Percentiles rank a stretch among this genome's conserved stretches.
Conservation (phyloP, 1,139 yeast species). For the Pichia sp. region DNA sequence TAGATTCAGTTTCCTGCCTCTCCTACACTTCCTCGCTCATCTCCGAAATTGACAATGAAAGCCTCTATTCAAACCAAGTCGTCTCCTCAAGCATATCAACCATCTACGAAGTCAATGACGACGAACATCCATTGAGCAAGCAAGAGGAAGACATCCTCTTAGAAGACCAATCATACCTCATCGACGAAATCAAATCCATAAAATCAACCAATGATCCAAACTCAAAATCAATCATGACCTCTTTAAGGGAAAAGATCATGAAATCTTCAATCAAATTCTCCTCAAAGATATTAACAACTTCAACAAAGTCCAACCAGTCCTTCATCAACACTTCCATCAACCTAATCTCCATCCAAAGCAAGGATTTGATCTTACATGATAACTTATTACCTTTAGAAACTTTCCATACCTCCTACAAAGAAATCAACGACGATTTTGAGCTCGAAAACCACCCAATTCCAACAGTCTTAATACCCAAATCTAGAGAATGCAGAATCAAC, state of each 20-base stretch:
- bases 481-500: constrained; percentile 50
- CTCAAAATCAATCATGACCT: neutral
- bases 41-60: constrained; percentile 2
- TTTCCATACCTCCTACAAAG: constrained; percentile 9
- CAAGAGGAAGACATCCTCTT: neutral
- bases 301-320: neutral
- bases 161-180: neutral
- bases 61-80: constrained; percentile 2
- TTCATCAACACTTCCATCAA: neutral
- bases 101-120: neutral
- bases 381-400: constrained; percentile 16
- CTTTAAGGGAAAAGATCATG: neutral
- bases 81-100: constrained; percentile 2
- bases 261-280: constrained; percentile 2
- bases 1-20: neutral
- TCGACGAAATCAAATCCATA: too few species aligned
- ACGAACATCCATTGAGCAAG: constrained; percentile 8
- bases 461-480: constrained; percentile 21
- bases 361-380: constrained; percentile 5
- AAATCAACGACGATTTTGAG: constrained; percentile 3
- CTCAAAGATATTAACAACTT: neutral
- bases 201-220: neutral
- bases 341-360: neutral
- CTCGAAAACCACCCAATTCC: neutral
- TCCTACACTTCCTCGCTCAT: neutral